Evolutionary conservation across 2,329 filamentous ascomycete genomes (phyloP).

Genomic region (Sporothrix humicola): DNA sequence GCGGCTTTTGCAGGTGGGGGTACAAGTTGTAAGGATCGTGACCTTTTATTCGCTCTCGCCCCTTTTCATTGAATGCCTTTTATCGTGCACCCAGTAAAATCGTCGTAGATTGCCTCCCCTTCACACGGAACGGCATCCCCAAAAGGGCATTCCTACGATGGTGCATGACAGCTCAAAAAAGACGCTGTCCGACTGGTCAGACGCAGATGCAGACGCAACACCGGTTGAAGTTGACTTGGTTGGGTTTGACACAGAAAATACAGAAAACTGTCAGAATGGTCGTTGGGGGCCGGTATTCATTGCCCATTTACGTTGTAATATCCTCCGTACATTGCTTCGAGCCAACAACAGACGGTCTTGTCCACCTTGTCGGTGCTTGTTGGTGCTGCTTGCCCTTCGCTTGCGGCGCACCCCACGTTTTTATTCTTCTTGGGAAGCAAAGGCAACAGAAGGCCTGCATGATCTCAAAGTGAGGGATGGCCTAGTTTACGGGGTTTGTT

Average conservation of each 20-base stretch:
- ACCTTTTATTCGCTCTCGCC: neutral
- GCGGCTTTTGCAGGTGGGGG: constrained; percentile 4
- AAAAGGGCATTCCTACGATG: neutral
- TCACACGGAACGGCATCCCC: constrained; percentile 9
- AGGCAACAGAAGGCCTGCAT: neutral
- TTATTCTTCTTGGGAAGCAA: neutral
- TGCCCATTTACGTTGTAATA: neutral
- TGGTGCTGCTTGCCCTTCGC: neutral
- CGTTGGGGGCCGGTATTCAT: constrained; percentile 18
- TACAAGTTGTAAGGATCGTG: neutral
- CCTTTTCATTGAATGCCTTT: neutral
- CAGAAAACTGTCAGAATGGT: neutral
- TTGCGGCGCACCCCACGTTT: neutral
- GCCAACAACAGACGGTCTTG: no score
- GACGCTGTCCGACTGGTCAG: neutral
- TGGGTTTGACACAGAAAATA: no score
- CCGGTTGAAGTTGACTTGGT: neutral
- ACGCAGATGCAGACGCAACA: neutral
- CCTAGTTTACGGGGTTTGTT: neutral
- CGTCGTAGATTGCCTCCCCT: neutral
- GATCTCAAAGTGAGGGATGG: neutral
- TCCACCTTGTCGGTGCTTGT: no score
- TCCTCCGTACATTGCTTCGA: no score
- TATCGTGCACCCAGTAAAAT: neutral
- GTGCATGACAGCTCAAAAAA: neutral